Conservation (phyloP, 139 green algal species). For the Tetradesmus obliquus region DNA sequence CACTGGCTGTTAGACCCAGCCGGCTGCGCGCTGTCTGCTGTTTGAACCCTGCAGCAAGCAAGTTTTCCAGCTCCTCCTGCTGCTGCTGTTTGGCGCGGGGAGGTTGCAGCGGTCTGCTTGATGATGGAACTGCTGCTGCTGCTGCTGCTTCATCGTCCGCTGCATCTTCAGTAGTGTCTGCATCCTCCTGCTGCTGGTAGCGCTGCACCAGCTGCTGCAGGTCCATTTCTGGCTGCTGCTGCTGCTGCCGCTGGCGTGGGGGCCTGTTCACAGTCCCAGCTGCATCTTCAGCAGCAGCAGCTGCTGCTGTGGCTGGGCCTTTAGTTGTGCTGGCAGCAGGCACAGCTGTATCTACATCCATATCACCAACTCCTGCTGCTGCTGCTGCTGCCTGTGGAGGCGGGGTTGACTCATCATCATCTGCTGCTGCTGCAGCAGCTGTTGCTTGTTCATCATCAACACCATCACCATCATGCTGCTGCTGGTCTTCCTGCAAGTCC, state of each 20-base stretch:
- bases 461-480: not conserved
- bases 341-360: not conserved
- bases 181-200: conserved; percentile 5
- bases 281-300: not conserved
- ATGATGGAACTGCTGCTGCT: not conserved
- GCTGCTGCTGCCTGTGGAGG: not conserved
- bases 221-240: conserved; percentile 3
- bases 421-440: not conserved
- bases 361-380: not conserved
- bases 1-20: not conserved
- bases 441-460: not conserved
- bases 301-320: not conserved
- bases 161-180: not conserved
- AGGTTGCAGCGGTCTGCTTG: not conserved
- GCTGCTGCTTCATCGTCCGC: not conserved
- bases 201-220: conserved; percentile 1
- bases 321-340: not conserved
- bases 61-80: not conserved
- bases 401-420: not conserved
- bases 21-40: not conserved
- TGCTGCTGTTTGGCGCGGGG: not conserved
- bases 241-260: not conserved
- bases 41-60: not conserved
- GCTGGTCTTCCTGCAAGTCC: not conserved
- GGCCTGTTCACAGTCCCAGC: not conserved